Conservation (phyloP, 129 eudicot species). For the Daucus carota region DH1_v3.0 NC_030383.2:14639501-14640000, state of each 20-base stretch:
- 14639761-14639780: constrained; percentile 36
- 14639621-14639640: too few species aligned
- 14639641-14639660: too few species aligned
- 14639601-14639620: neutral
- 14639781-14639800: constrained; percentile 11
- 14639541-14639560: too few species aligned
- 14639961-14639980: neutral
- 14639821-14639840: constrained; percentile 45
- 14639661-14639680: neutral
- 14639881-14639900: constrained; percentile 44
- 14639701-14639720: constrained; percentile 27
- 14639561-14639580: too few species aligned
- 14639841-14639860: constrained; percentile 32
- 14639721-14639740: constrained; percentile 60
- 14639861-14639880: constrained; percentile 19
- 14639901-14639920: constrained; percentile 58
- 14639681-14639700: neutral
- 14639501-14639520: too few species aligned
- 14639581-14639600: neutral
- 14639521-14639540: too few species aligned
- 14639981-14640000: too few species aligned
- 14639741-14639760: constrained; percentile 42
- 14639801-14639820: constrained; percentile 52
- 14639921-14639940: neutral
- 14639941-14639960: constrained; percentile 14